Conservation (phyloP, 2,329 filamentous ascomycete genomes). For the Cephalotrichum gorgonifer region DNA sequence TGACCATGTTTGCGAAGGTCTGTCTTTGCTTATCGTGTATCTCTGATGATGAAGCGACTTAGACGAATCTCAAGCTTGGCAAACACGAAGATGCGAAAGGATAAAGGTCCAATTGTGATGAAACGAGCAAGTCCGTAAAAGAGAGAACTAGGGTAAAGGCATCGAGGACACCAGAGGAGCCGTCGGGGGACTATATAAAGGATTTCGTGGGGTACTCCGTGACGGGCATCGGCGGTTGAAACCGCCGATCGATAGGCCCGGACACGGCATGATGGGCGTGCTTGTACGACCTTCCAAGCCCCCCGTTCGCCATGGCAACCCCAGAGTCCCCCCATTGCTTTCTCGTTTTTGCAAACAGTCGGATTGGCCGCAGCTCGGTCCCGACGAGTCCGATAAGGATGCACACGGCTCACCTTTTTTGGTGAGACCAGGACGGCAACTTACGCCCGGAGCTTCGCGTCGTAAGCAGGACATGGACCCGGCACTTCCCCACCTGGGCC, state of each 20-base stretch:
- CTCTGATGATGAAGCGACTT: no score
- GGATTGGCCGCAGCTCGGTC: neutral
- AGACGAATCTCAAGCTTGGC: no score
- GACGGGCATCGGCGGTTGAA: neutral
- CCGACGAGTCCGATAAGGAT: neutral
- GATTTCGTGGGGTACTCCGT: neutral
- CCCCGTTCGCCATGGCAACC: neutral
- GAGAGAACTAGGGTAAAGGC: neutral
- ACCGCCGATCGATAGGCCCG: neutral
- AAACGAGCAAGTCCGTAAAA: neutral
- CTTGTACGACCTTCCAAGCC: neutral
- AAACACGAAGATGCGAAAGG: neutral
- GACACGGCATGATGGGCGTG: neutral
- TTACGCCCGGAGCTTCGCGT: neutral
- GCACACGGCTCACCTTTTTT: neutral
- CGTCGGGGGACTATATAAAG: neutral
- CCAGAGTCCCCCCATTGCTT: neutral
- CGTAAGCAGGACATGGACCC: no score
- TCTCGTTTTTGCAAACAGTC: neutral
- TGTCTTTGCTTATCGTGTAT: neutral
- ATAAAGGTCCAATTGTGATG: neutral
- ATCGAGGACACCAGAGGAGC: neutral
- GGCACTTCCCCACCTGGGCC: neutral
- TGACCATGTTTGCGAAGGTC: conserved; percentile 25
- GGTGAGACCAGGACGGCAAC: neutral